phyloP scores from a whole-genome alignment of 495 filamentous ascomycete species.

The Aspergillus haitiensis region DNA sequence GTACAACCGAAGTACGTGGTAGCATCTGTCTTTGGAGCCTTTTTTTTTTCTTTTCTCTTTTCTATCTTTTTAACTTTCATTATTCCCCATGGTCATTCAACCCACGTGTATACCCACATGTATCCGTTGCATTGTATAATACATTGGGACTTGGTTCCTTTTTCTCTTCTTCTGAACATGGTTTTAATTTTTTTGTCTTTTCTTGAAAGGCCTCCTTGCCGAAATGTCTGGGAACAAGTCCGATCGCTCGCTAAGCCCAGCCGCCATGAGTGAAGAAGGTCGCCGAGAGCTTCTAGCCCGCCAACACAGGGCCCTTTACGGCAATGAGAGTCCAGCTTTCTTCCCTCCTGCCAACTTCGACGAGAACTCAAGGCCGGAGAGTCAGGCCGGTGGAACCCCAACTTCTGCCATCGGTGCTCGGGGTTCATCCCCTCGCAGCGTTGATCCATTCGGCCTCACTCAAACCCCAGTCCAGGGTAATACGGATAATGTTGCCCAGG shows the following conservation, averaged over 20 bases:
- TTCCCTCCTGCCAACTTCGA: constrained; percentile 62
- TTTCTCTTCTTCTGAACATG: constrained; percentile 39
- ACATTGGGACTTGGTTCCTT: constrained; percentile 39
- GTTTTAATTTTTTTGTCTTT: constrained; percentile 48
- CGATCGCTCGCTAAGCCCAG: constrained; percentile 89
- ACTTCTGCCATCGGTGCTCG: constrained; percentile 52
- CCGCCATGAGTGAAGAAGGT: constrained; percentile 90
- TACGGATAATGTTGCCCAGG: constrained; percentile 43
- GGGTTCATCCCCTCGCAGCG: constrained; percentile 60
- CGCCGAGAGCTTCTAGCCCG: constrained; percentile 94
- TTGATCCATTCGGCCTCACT: constrained; percentile 60
- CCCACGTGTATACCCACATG: constrained; percentile 44
- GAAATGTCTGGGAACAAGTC: constrained; percentile 81
- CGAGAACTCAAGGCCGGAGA: constrained; percentile 61
- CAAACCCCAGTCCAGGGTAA: constrained; percentile 40
- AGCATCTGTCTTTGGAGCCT: constrained; percentile 41
- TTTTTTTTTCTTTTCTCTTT: constrained; percentile 29
- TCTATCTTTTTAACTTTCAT: constrained; percentile 29
- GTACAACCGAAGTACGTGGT: constrained; percentile 93
- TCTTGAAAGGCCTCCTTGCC: constrained; percentile 70
- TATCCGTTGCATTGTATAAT: constrained; percentile 52
- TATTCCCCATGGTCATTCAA: constrained; percentile 39
- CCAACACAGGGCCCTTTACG: constrained; percentile 90
- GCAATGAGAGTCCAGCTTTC: constrained; percentile 65
- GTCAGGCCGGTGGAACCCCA: constrained; percentile 57